A percentile compares a stretch with the other conserved stretches of the same genome.
These are phyloP conservation scores for Lachancea sp. DNA, from an alignment of 805 yeast species.

Conservation along the genomic window DNA sequence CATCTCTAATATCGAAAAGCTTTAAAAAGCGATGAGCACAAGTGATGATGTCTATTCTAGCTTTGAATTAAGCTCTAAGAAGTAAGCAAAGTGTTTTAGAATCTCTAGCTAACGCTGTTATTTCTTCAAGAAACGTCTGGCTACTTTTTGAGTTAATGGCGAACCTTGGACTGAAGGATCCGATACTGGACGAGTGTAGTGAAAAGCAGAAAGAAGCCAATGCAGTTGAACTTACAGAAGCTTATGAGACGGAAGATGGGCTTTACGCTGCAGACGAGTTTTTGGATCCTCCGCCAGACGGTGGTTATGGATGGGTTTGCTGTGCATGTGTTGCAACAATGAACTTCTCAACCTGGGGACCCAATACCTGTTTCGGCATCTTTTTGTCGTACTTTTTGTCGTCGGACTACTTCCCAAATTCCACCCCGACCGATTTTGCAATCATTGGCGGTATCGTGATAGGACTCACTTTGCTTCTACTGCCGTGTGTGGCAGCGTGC, in stretches of 20 bases:
- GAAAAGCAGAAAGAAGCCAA: background rate
- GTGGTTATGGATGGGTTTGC: conserved; percentile 65
- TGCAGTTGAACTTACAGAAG: background rate
- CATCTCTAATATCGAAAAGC: too few relatives aligned
- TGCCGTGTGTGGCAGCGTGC: conserved; percentile 51
- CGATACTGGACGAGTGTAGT: background rate
- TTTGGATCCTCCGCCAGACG: conserved; percentile 47
- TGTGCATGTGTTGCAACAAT: conserved; percentile 44
- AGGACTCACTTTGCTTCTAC: conserved; percentile 44
- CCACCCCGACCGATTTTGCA: conserved; percentile 53
- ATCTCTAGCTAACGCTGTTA: too few relatives aligned
- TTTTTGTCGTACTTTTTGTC: conserved; percentile 53
- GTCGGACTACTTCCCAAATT: conserved; percentile 45
- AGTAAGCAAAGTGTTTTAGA: too few relatives aligned
- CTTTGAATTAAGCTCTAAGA: too few relatives aligned
- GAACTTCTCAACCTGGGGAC: conserved; percentile 67
- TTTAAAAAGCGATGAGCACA: too few relatives aligned
- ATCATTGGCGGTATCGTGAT: conserved; percentile 63
- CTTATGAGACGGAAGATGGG: conserved; percentile 8
- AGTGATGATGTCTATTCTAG: too few relatives aligned
- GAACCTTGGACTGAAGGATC: background rate
- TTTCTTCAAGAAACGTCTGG: too few relatives aligned
- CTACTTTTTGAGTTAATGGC: too few relatives aligned
- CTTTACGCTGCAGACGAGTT: conserved; percentile 11
- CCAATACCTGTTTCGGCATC: conserved; percentile 58